phyloP scores from a whole-genome alignment of 78 protist species.

The Andalucia godoyi region DNA sequence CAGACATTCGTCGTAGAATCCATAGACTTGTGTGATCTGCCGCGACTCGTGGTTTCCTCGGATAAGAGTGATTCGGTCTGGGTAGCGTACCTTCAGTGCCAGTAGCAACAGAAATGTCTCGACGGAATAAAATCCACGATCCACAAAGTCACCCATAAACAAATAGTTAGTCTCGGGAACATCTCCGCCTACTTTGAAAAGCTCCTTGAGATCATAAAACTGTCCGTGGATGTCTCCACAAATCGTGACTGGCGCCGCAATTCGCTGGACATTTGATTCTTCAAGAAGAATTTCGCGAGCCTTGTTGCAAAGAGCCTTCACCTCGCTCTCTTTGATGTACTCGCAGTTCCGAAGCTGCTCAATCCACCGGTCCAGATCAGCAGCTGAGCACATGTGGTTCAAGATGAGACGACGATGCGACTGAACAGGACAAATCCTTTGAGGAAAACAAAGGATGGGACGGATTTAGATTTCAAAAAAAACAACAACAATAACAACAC shows the following conservation, averaged over 20 bases:
- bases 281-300: constrained; percentile 94
- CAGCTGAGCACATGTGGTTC: constrained; percentile 1
- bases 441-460: no score
- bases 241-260: constrained; percentile 94
- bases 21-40: constrained; percentile 98
- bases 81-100: constrained; percentile 93
- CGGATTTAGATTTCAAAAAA: no score
- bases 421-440: no score
- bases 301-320: constrained; percentile 87
- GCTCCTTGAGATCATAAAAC: constrained; percentile 93
- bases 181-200: constrained; percentile 92
- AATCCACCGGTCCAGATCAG: constrained; percentile 81
- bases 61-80: constrained; percentile 89
- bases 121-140: constrained; percentile 95
- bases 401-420: no score
- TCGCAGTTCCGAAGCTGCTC: constrained; percentile 84
- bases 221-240: constrained; percentile 99
- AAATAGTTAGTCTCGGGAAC: constrained; percentile 91
- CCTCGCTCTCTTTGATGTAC: constrained; percentile 82
- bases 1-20: constrained; percentile 99
- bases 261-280: constrained; percentile 93
- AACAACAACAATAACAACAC: no score
- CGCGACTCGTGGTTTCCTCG: constrained; percentile 99
- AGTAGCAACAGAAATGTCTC: constrained; percentile 94
- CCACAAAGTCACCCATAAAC: constrained; percentile 99